Evolutionary conservation across 2,329 filamentous ascomycete genomes (phyloP), one percentile per base, ranked within the genome.

Genomic region (Botrytis aclada): DNA sequence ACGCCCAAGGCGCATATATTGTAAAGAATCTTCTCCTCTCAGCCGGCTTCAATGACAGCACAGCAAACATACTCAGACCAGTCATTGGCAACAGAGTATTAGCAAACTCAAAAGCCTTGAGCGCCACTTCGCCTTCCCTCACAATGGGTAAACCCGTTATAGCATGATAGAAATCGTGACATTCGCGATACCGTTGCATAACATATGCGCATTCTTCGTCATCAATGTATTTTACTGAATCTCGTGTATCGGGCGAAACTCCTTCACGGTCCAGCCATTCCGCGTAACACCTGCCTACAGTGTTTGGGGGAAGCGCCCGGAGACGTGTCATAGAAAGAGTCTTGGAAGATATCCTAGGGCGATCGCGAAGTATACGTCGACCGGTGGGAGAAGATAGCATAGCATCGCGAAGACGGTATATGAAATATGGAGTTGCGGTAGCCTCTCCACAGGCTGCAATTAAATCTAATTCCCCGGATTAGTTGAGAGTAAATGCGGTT

Each of bases 31-130:
- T 83, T 78, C 86, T 83, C 81, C 88, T 84, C 79, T 92, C 90
- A 22, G 84, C 85, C 43, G 85, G 85, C 81, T 92, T 93, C 80
- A 93, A 81, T 51, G 88, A 86, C 51, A 89, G 82, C 20, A 89
- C 85, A 3, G 95, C 94, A 73, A 95, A 89, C 70, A 97, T 86
- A 80, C 92, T 94, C 76, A 99, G 82, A 0, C 93, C 96, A 14
- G 96, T 97, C 96, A 99, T 99, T 0, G 96, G 96, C 71, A 99
- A 84, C 47, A 97, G 83, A 1, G 95, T 98, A 81, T 98, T 99
- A 39, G 94, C 90, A 81, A 97, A 99, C 84, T 99, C 96, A 77
- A 99, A 97, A 0, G 95, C 94, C 84, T 99, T 99, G 77, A 99
- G 87, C n/a, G 95, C 96, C 20, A 99, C 88, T 85, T 99, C 96